Evolutionary conservation across 192 early-diverging fungal genomes (phyloP).

Genomic region (Coemansia sp.): DNA sequence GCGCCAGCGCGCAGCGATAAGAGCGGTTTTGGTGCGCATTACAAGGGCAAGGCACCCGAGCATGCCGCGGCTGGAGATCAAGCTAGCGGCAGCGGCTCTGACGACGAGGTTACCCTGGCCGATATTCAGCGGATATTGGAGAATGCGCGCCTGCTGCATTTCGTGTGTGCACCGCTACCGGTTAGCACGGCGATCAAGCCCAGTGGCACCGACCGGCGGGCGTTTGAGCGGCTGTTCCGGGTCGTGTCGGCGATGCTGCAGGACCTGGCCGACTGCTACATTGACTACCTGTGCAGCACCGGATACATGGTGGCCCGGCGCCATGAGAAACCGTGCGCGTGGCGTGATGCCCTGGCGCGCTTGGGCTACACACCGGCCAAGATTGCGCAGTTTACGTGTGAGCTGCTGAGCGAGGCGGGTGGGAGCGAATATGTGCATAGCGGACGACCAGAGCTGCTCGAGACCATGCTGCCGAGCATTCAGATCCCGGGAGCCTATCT

Average conservation of each 20-base stretch:
- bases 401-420: slow-evolving; percentile 13
- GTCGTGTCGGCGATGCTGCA: slow-evolving; percentile 48
- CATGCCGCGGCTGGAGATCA: not conserved
- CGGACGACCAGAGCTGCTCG: not conserved
- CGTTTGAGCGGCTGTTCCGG: slow-evolving; percentile 31
- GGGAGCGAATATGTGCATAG: slow-evolving; percentile 5
- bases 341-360: slow-evolving; percentile 31
- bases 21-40: not conserved
- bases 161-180: slow-evolving; percentile 48
- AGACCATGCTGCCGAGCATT: slow-evolving; percentile 29
- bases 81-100: not conserved
- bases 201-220: slow-evolving; percentile 19
- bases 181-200: slow-evolving; percentile 34
- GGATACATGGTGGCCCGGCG: slow-evolving; percentile 41
- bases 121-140: slow-evolving; percentile 44
- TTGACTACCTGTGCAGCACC: slow-evolving; percentile 48
- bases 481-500: slow-evolving; percentile 39
- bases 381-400: slow-evolving; percentile 16
- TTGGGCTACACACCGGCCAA: slow-evolving; percentile 32
- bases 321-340: slow-evolving; percentile 26
- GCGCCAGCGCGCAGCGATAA: slow-evolving; percentile 27
- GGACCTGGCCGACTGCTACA: slow-evolving; percentile 47
- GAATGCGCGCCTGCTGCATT: slow-evolving; percentile 46
- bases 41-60: not conserved
- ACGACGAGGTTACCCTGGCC: slow-evolving; percentile 25